phyloP scores from a whole-genome alignment of 768 basidiomycete species.

The Floccularia luteovirens region DNA sequence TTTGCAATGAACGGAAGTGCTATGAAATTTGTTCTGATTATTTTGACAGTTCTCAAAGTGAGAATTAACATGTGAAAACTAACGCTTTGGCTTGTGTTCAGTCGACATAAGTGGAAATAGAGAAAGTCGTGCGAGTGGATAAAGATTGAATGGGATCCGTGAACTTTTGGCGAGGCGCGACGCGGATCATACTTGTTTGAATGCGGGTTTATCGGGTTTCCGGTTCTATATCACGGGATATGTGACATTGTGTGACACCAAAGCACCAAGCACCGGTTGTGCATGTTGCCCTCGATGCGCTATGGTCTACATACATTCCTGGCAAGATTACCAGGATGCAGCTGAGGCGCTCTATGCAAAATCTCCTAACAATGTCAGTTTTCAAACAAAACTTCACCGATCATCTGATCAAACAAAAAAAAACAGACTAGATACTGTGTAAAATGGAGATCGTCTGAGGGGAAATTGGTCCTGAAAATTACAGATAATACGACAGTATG shows the following conservation, averaged over 20 bases:
- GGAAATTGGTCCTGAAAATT: conserved; percentile 87
- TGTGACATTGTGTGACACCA: conserved; percentile 3
- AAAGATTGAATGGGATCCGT: conserved; percentile 1
- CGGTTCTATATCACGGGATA: not conserved
- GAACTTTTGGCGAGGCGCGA: not conserved
- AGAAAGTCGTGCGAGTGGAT: conserved; percentile 1
- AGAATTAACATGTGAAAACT: conserved; percentile 4
- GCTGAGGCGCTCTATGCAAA: conserved; percentile 80
- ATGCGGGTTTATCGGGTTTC: conserved; percentile 4
- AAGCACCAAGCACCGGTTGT: conserved; percentile 1
- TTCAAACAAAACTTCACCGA: not conserved
- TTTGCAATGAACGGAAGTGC: conserved; percentile 84
- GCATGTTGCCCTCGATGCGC: conserved; percentile 31
- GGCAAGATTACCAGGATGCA: conserved; percentile 88
- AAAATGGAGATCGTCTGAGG: conserved; percentile 84
- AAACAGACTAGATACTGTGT: conserved; percentile 80
- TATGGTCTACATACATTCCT: conserved; percentile 87
- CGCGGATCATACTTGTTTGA: not conserved
- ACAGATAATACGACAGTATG: conserved; percentile 86
- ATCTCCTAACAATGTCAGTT: conserved; percentile 67
- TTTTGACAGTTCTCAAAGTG: not conserved
- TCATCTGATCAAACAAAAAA: not conserved
- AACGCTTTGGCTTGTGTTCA: conserved; percentile 24
- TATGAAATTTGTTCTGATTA: conserved; percentile 17
- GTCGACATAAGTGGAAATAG: conserved; percentile 11